Conservation (phyloP, 2,329 filamentous ascomycete species). For the Metarhizium humberi region DNA sequence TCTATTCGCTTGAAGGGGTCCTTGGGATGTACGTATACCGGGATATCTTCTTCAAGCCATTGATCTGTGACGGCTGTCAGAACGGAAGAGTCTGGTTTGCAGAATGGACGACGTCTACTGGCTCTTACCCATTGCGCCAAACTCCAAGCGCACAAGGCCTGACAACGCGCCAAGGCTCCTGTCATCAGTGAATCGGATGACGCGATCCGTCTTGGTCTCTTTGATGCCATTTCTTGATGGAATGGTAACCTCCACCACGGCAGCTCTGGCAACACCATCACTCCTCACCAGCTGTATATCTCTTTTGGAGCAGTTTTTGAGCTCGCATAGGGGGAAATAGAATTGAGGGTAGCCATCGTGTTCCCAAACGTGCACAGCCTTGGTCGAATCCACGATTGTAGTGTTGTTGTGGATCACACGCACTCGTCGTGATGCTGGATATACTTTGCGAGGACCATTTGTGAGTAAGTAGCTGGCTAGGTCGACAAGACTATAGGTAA, state of each 20-base stretch:
- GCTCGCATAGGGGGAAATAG: conserved; percentile 25
- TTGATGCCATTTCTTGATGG: conserved; percentile 13
- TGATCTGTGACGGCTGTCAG: conserved; percentile 17
- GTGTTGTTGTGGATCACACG: conserved; percentile 23
- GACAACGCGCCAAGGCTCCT: conserved; percentile 22
- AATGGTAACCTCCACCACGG: conserved; percentile 22
- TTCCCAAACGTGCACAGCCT: conserved; percentile 32
- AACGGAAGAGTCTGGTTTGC: not conserved
- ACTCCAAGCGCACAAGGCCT: conserved; percentile 24
- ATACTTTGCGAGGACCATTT: conserved; percentile 16
- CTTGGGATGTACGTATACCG: conserved; percentile 54
- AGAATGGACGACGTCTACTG: too few species aligned
- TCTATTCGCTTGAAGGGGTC: conserved; percentile 60
- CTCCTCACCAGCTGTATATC: conserved; percentile 18
- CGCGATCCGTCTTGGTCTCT: conserved; percentile 21
- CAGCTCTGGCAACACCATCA: conserved; percentile 15
- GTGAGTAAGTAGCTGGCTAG: conserved; percentile 16
- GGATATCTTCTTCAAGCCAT: conserved; percentile 46
- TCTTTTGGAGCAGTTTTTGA: conserved; percentile 17
- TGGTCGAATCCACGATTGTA: conserved; percentile 27
- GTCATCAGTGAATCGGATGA: conserved; percentile 30
- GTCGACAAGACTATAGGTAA: conserved; percentile 15
- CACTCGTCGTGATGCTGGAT: conserved; percentile 19
- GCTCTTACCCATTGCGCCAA: conserved; percentile 22
- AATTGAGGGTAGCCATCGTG: conserved; percentile 39